Base-by-base conservation (phyloP, 2,329 filamentous ascomycete genomes). In the Exserohilum turcica region DNA sequence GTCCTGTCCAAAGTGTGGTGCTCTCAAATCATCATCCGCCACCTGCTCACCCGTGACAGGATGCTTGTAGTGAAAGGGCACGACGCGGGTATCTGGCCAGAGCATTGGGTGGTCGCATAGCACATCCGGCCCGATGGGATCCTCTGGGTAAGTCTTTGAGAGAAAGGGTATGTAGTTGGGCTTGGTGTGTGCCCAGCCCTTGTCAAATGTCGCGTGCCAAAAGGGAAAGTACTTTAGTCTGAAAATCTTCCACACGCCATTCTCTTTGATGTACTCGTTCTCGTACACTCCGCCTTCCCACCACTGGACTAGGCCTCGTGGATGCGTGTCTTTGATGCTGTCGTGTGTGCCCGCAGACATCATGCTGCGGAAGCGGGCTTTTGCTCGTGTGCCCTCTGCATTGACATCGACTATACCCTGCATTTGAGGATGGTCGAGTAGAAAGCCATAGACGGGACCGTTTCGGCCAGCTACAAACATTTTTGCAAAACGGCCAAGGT, bases 221-320 rank as follows among this genome's bases (percentile, higher is more conserved):
- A 84, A 84, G 1, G 82, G 80, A 61, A 83, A 83, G 66, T 84
- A 84, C 36, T 80, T 77, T 56, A 82, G 77, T 29, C 79, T 74
- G 67, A 80, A 80, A 19, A 84, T 76, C 68, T 81, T 82, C 82
- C 82, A 84, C 5, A 77, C 71, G 4, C 80, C 80, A 54, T 79
- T 67, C 60, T 84, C 80, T 68, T 82, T 83, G 70, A 84, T 78
- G 66, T 83, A 84, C 65, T 84, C 81, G 62, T 84, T 84, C 69
- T 84, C 81, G 67, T 84, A 84, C 31, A 84, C 67, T 3, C 82
- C 82, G 37, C 82, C 81, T 66, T 84, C 82, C 79, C 80, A 84
- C 82, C 82, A 84, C 64, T 84, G 82, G 9, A 78, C 74, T 42
- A 81, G 76, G 2, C 81, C 82, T 9, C 80, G 77, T 5, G 81